phyloP scores from a whole-genome alignment of 202 grass and related monocot genomes.

The Bolboschoenoplectus hybrid region DNA sequence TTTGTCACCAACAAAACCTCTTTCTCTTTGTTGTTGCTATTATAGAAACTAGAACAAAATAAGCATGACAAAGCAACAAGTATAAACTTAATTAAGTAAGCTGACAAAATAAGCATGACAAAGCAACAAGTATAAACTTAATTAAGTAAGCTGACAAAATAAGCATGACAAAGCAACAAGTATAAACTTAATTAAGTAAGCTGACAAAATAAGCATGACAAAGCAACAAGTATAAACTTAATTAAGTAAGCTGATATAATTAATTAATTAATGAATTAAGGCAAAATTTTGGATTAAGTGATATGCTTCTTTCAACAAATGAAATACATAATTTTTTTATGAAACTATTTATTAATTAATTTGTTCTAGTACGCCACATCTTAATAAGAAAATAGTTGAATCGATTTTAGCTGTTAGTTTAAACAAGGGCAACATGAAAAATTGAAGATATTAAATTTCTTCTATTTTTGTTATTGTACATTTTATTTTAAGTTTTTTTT shows the following conservation, averaged over 20 bases:
- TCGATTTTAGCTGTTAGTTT: no score
- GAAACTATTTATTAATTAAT: no score
- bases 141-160: background rate
- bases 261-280: background rate
- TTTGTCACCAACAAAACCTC: conserved; percentile 5
- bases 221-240: background rate
- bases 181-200: background rate
- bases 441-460: no score
- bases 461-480: no score
- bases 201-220: background rate
- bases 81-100: background rate
- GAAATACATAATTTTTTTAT: background rate
- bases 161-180: background rate
- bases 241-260: no score
- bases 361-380: no score
- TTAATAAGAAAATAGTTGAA: no score
- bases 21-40: conserved; percentile 5
- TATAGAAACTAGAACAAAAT: background rate
- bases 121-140: background rate
- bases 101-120: background rate
- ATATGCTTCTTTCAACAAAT: background rate
- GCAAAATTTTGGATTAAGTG: background rate
- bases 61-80: background rate
- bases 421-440: no score
- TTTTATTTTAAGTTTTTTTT: no score